These are phyloP conservation scores for Candida succiphila DNA, from an alignment of 805 yeast genomes.

Conservation along the genomic window DNA sequence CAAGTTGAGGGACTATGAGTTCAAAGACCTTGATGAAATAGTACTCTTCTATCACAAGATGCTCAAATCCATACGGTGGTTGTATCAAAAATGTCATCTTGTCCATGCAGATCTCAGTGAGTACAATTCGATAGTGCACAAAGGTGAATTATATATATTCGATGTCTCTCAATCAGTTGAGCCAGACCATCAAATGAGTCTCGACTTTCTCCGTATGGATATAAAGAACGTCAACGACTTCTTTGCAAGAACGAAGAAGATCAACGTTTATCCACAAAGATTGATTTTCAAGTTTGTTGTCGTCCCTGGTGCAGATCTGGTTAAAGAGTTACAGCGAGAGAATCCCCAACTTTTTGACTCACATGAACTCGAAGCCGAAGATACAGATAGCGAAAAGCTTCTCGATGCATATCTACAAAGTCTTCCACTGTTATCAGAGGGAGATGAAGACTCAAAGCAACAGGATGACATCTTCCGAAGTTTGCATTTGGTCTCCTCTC, in stretches of 20 bases:
- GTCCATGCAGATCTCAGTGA: constrained; percentile 97
- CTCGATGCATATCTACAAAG: constrained; percentile 32
- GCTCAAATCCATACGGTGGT: constrained; percentile 73
- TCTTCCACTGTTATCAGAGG: constrained; percentile 49
- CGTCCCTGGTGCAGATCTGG: constrained; percentile 29
- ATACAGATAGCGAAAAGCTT: constrained; percentile 30
- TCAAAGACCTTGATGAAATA: constrained; percentile 56
- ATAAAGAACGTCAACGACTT: constrained; percentile 90
- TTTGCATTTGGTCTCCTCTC: constrained; percentile 62
- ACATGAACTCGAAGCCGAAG: constrained; percentile 21
- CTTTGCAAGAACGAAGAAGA: constrained; percentile 61
- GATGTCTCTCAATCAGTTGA: constrained; percentile 98
- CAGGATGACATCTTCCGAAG: constrained; percentile 84
- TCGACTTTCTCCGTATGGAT: constrained; percentile 95
- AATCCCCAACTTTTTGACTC: no score
- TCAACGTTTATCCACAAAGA: constrained; percentile 74
- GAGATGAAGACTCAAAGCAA: constrained; percentile 45
- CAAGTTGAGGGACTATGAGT: constrained; percentile 73
- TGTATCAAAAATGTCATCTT: constrained; percentile 80
- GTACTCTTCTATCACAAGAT: constrained; percentile 65
- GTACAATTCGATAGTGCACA: constrained; percentile 82
- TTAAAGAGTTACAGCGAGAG: constrained; percentile 24
- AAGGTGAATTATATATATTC: constrained; percentile 69
- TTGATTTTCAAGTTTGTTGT: constrained; percentile 70
- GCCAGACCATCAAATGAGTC: constrained; percentile 94